phyloP scores from a whole-genome alignment of 306 rosid genomes.

The Prinsepia uniflora region DNA sequence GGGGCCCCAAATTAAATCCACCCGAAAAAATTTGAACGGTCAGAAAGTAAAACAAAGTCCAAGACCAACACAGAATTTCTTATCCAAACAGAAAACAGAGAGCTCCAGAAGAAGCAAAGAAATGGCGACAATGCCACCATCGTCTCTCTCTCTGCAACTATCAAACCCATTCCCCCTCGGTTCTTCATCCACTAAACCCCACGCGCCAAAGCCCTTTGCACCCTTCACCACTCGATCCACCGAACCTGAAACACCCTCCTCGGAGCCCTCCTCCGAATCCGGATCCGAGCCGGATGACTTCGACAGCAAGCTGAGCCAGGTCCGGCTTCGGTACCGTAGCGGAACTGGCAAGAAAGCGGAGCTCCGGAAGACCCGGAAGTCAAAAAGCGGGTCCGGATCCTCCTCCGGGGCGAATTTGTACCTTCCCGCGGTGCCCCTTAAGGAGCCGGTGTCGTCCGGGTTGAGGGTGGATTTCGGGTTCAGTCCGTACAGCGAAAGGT shows the following conservation, averaged over 20 bases:
- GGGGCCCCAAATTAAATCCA: not conserved
- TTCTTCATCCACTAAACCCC: slow-evolving; percentile 38
- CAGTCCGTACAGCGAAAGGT: slow-evolving; percentile 63
- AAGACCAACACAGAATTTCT: not conserved
- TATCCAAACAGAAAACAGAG: slow-evolving; percentile 23
- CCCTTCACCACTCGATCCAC: slow-evolving; percentile 49
- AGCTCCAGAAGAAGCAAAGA: slow-evolving; percentile 9
- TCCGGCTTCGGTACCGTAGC: slow-evolving; percentile 60
- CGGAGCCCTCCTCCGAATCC: slow-evolving; percentile 36
- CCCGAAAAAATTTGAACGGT: not conserved
- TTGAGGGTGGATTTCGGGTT: slow-evolving; percentile 74
- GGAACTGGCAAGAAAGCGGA: slow-evolving; percentile 88
- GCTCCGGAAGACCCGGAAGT: slow-evolving; percentile 49
- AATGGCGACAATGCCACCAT: slow-evolving; percentile 55
- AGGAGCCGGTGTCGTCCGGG: slow-evolving; percentile 62
- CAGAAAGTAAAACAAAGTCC: not conserved
- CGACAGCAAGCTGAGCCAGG: slow-evolving; percentile 32
- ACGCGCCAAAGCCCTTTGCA: slow-evolving; percentile 22
- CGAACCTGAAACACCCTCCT: slow-evolving; percentile 47
- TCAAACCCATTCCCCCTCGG: slow-evolving; percentile 38
- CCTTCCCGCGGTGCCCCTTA: slow-evolving; percentile 76
- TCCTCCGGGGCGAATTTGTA: slow-evolving; percentile 41
- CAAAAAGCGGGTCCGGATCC: slow-evolving; percentile 33
- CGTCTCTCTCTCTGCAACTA: slow-evolving; percentile 45
- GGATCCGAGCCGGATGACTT: slow-evolving; percentile 14